These are phyloP conservation scores for Psophocarpus tetragonolobus DNA, from an alignment of 306 rosid species.

Conservation along the genomic window DNA sequence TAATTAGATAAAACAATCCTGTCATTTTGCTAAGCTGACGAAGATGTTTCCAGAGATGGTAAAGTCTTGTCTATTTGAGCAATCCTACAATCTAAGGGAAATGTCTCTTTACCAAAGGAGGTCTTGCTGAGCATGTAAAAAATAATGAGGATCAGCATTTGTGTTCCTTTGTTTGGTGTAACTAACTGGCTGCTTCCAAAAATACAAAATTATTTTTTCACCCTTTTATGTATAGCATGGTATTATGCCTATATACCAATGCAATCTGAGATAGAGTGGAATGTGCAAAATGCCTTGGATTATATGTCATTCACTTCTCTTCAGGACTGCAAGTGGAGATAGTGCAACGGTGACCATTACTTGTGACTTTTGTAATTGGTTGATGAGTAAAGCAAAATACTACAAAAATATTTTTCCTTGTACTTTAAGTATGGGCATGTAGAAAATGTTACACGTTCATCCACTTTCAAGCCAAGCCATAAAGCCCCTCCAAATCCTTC, in stretches of 20 bases:
- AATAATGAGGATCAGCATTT: conserved; percentile 40
- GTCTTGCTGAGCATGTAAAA: conserved; percentile 44
- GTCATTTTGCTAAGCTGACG: conserved; percentile 9
- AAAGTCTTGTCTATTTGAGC: conserved; percentile 39
- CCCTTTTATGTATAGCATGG: conserved; percentile 26
- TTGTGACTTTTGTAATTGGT: conserved; percentile 57
- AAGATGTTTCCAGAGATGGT: conserved; percentile 26
- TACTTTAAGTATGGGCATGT: conserved; percentile 90
- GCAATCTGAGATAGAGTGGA: conserved; percentile 23
- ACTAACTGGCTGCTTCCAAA: conserved; percentile 46
- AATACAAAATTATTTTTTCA: conserved; percentile 31
- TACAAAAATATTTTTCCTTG: conserved; percentile 60
- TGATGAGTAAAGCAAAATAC: conserved; percentile 95
- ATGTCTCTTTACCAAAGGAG: conserved; percentile 35
- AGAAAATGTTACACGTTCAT: conserved; percentile 77
- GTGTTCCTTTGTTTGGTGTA: conserved; percentile 57
- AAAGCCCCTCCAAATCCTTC: conserved; percentile 57
- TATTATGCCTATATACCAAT: conserved; percentile 23
- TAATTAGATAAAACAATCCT: conserved; percentile 29
- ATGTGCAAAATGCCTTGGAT: conserved; percentile 33
- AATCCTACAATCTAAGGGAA: conserved; percentile 39
- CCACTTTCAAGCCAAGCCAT: conserved; percentile 99
- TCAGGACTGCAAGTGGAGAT: conserved; percentile 43
- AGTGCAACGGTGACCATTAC: conserved; percentile 36
- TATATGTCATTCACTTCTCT: conserved; percentile 37